Evolutionary conservation across 352 stramenopile genomes (phyloP).

Genomic region (Phytophthora capsici): DNA sequence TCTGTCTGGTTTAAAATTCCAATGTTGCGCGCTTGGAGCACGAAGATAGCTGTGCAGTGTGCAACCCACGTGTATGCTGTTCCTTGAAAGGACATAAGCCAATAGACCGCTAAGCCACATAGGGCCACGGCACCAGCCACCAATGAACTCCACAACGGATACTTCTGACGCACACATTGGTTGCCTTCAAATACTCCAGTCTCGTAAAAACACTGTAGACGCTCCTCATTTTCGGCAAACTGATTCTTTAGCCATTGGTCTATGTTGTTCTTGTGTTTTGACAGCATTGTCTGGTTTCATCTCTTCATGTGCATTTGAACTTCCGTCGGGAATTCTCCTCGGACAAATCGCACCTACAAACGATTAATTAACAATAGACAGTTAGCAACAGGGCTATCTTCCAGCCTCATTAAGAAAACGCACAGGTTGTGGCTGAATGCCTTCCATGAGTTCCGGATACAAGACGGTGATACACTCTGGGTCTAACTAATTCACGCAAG

Average conservation of each 20-base stretch:
- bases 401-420: background rate
- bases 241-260: conserved; percentile 63
- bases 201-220: conserved; percentile 74
- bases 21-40: conserved; percentile 59
- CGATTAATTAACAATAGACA: background rate
- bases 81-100: conserved; percentile 42
- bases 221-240: conserved; percentile 79
- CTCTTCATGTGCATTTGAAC: conserved; percentile 80
- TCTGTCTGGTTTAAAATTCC: conserved; percentile 33
- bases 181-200: conserved; percentile 54
- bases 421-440: conserved; percentile 72
- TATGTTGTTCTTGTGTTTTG: conserved; percentile 55
- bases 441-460: conserved; percentile 76
- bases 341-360: conserved; percentile 56
- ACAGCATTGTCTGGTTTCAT: conserved; percentile 53
- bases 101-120: conserved; percentile 36
- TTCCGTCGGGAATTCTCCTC: conserved; percentile 69
- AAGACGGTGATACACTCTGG: conserved; percentile 76
- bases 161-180: conserved; percentile 38
- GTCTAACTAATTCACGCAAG: conserved; percentile 64
- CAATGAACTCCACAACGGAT: conserved; percentile 36
- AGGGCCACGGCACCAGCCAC: conserved; percentile 37
- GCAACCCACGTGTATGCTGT: conserved; percentile 45
- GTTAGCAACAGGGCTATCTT: background rate
- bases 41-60: conserved; percentile 48